Percentiles rank a stretch among this genome's conserved stretches.
phyloP scores from a whole-genome alignment of 768 basidiomycete genomes.

The Amanita muscaria region DNA sequence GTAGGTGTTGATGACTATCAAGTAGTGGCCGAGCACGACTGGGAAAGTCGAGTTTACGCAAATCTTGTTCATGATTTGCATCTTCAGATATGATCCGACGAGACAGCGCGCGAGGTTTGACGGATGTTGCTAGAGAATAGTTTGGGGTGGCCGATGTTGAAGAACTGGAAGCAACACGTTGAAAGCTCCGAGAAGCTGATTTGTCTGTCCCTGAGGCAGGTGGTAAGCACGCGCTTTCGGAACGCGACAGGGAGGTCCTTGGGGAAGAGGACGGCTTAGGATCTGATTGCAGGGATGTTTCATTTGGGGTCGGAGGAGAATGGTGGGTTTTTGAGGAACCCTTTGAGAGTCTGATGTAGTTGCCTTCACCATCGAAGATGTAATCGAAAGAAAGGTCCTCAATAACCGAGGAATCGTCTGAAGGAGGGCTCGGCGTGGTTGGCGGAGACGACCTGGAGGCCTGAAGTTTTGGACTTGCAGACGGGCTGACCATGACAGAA shows the following conservation, averaged over 20 bases:
- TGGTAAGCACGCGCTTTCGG: conserved; percentile 53
- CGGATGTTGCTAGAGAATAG: conserved; percentile 23
- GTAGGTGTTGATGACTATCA: conserved; percentile 18
- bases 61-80: conserved; percentile 9
- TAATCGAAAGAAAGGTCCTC: conserved; percentile 65
- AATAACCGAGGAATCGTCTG: conserved; percentile 53
- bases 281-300: conserved; percentile 31
- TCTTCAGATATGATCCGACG: conserved; percentile 39
- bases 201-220: conserved; percentile 21
- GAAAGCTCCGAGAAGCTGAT: conserved; percentile 44
- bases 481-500: conserved; percentile 8
- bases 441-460: conserved; percentile 30
- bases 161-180: conserved; percentile 60
- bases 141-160: conserved; percentile 26
- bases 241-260: conserved; percentile 51
- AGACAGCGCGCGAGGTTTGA: conserved; percentile 26
- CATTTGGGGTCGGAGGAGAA: conserved; percentile 39
- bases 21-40: background rate
- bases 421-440: conserved; percentile 34
- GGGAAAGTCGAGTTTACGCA: conserved; percentile 2
- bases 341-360: conserved; percentile 49
- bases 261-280: conserved; percentile 31
- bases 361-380: conserved; percentile 44
- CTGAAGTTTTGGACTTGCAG: conserved; percentile 12
- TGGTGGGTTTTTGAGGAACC: conserved; percentile 36